Evolutionary conservation across 768 basidiomycete species (phyloP).

Genomic region (Coprinopsis sp.): DNA sequence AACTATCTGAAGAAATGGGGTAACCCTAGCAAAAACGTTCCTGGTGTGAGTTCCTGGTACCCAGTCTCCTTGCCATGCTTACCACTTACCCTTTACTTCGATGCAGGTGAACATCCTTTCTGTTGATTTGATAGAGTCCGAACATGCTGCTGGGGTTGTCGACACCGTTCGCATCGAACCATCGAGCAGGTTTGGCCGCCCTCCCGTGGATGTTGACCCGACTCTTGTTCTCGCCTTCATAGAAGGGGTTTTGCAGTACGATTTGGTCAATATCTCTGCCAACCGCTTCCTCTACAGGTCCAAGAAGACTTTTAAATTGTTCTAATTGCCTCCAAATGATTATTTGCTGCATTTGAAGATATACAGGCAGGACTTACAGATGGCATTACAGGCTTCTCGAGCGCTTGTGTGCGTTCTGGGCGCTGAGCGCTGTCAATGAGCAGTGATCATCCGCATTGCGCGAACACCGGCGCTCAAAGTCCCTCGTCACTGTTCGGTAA

Average conservation of each 20-base stretch:
- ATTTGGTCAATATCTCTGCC: slow-evolving; percentile 25
- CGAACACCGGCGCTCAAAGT: too few relatives aligned
- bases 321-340: too few relatives aligned
- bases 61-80: background rate
- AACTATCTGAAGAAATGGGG: slow-evolving; percentile 35
- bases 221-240: slow-evolving; percentile 33
- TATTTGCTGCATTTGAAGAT: too few relatives aligned
- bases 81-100: background rate
- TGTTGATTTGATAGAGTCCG: slow-evolving; percentile 30
- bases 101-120: slow-evolving; percentile 28
- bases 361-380: too few relatives aligned
- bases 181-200: slow-evolving; percentile 13
- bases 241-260: slow-evolving; percentile 35
- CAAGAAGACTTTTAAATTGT: background rate
- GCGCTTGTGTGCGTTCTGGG: too few relatives aligned
- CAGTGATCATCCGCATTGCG: too few relatives aligned
- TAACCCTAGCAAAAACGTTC: slow-evolving; percentile 25
- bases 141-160: slow-evolving; percentile 28
- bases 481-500: too few relatives aligned
- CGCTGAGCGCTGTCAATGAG: too few relatives aligned
- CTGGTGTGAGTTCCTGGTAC: slow-evolving; percentile 16
- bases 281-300: slow-evolving; percentile 4
- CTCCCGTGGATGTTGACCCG: slow-evolving; percentile 26
- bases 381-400: too few relatives aligned
- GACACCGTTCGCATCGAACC: slow-evolving; percentile 32